Base-by-base conservation (phyloP, 352 stramenopile species). In the Globisporangium spiculum region DNA sequence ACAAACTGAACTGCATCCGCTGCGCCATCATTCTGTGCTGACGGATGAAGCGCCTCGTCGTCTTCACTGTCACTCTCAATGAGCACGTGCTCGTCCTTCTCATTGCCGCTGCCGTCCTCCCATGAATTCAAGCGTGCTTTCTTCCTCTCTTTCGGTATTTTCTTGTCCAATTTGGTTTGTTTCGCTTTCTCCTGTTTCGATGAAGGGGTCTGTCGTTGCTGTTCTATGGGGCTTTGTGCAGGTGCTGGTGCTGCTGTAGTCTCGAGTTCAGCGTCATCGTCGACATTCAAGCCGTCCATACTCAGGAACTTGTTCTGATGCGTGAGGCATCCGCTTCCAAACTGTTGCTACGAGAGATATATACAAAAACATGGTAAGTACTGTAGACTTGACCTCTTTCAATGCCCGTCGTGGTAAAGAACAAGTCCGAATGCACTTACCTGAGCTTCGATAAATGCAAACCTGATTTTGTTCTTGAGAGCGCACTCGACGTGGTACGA, bases 401-500 rank as follows among this genome's bases (percentile, higher is more conserved):
- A 61, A 7, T 41, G 6, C 38, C 38, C 38, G 6, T 7, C 20
- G 38, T 16, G 14, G 7, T 36, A 2, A 36, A 36, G 32, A 20
- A 18, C 12, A 14, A 16, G 38, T 48, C 14, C 4, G 38, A 20
- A 48, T 5, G 1, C 9, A 18, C 34, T 10, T 74, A 89, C 81
- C 73, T 81, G 72, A 0, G 86, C 73, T 50, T 90, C 75, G 62
- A 90, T 84, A 63, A 84, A 90, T 34, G 77, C 74, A 46, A 94
- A 78, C 58, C 80, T 83, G 61, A 93, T 82, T 20, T 79, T 75
- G 57, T 89, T 73, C 10, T 79, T 72, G 6, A 93, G 52, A 18
- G 83, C 87, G 60, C 87, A 94, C 46, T 84, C 63, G 0, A 88
- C 79, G 54, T 94, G 87, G 62, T 93, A 94, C 26, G 85, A 77